Evolutionary conservation across 2,329 filamentous ascomycete species (phyloP).

Genomic region (Ceratocystis papillata): DNA sequence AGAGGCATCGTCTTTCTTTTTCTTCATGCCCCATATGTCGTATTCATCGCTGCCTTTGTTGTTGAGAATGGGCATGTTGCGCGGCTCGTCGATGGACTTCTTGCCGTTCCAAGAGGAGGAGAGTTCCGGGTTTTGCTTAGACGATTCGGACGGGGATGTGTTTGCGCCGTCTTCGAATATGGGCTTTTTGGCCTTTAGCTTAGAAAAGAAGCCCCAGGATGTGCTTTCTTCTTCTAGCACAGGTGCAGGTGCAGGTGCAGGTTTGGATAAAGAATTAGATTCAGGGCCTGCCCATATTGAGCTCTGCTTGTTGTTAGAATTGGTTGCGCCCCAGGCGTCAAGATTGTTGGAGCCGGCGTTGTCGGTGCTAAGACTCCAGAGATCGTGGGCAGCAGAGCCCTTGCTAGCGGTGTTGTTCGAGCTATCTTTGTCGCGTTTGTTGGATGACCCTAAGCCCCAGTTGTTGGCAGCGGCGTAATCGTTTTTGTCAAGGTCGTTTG

Average conservation of each 20-base stretch:
- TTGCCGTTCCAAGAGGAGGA: conserved; percentile 20
- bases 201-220: conserved; percentile 17
- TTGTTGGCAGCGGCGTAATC: background rate
- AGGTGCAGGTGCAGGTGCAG: background rate
- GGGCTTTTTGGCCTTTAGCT: conserved; percentile 18
- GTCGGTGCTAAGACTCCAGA: conserved; percentile 12
- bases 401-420: conserved; percentile 30
- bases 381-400: conserved; percentile 29
- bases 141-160: conserved; percentile 19
- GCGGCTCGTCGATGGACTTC: conserved; percentile 18
- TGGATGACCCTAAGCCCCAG: background rate
- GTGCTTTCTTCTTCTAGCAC: conserved; percentile 14
- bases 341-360: background rate
- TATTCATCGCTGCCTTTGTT: conserved; percentile 1
- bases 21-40: background rate
- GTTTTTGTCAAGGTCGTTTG: background rate
- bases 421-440: conserved; percentile 26
- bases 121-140: conserved; percentile 17
- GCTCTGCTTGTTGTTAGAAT: conserved; percentile 8
- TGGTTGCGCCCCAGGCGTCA: conserved; percentile 18
- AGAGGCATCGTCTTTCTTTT: conserved; percentile 14
- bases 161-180: conserved; percentile 18
- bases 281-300: conserved; percentile 13
- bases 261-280: background rate
- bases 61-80: background rate